Percentiles rank a stretch among this genome's conserved stretches.
Conservation (phyloP, 257 asterid genomes). For the Solanum tarapatanum region DNA sequence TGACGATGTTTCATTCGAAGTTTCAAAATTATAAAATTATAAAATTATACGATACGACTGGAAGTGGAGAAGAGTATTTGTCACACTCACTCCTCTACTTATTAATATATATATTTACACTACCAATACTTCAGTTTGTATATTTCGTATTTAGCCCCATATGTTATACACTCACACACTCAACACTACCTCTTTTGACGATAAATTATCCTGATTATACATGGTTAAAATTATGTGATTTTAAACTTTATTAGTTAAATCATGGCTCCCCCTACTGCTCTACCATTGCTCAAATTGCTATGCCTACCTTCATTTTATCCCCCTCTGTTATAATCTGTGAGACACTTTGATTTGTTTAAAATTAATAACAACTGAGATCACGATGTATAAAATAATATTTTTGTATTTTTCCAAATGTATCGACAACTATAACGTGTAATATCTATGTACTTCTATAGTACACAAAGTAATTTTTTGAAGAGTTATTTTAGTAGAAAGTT, state of each 20-base stretch:
- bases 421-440: not conserved
- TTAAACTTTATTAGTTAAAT: not conserved
- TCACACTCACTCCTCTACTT: not conserved
- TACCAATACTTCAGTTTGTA: not conserved
- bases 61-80: not conserved
- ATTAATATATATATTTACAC: not conserved
- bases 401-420: not conserved
- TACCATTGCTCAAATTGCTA: not conserved
- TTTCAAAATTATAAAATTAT: not conserved
- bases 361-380: not conserved
- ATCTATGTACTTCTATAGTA: not conserved
- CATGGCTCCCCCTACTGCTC: not conserved
- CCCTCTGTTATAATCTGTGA: not conserved
- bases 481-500: not conserved
- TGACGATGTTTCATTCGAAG: not conserved
- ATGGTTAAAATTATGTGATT: not conserved
- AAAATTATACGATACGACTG: not conserved
- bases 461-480: not conserved
- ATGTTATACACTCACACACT: not conserved
- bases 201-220: not conserved
- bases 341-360: not conserved
- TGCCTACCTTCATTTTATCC: not conserved
- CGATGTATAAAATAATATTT: not conserved
- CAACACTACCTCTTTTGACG: not conserved
- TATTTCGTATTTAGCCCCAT: not conserved